Base-by-base conservation (phyloP, 352 stramenopile species). In the Pythium coloratum region DNA sequence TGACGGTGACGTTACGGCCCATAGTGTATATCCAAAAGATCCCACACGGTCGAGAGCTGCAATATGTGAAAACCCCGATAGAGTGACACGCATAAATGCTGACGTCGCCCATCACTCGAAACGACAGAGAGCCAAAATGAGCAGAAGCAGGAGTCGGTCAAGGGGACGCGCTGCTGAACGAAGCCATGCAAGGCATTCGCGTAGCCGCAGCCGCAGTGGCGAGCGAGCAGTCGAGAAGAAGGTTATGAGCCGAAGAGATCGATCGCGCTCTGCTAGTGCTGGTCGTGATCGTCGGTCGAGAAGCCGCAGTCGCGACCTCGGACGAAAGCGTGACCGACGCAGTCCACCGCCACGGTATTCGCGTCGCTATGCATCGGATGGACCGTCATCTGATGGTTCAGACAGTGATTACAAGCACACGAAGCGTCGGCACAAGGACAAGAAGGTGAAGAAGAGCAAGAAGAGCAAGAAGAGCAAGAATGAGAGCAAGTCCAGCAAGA, bases 171-270 rank as follows among this genome's bases (percentile, higher is more conserved):
- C 40, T 12, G 30, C n/a, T 24, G 32, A 20, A 16, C 53, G 64
- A 38, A 10, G 8, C 16, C 3, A n/a, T 30, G 9, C 12, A 14
- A 18, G 46, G 6, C 62, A 55, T 20, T 30, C 33, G 20, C 58
- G 59, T 30, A 72, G 66, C 34, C 53, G 38, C 6, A 72, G 66
- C 54, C 50, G 58, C 38, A 65, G 59, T 26, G 24, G 40, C 7
- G 34, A 60, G 3, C 32, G 50, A 24, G 18, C 0, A 20, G 42
- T 49, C 44, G 53, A 2, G 1, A n/a, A 32, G 14, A 69, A 62
- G 33, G 20, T 24, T 24, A 30, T 5, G 7, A 32, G 20, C 30
- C 46, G 44, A 30, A 47, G 46, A 40, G 6, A 28, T 7, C 62
- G 28, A 36, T 56, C 34, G 12, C 60, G 49, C 24, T 55, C 26